Evolutionary conservation across 768 basidiomycete genomes (phyloP), one percentile per base, ranked within the genome.

Genomic region (Tulasnella sp.): DNA sequence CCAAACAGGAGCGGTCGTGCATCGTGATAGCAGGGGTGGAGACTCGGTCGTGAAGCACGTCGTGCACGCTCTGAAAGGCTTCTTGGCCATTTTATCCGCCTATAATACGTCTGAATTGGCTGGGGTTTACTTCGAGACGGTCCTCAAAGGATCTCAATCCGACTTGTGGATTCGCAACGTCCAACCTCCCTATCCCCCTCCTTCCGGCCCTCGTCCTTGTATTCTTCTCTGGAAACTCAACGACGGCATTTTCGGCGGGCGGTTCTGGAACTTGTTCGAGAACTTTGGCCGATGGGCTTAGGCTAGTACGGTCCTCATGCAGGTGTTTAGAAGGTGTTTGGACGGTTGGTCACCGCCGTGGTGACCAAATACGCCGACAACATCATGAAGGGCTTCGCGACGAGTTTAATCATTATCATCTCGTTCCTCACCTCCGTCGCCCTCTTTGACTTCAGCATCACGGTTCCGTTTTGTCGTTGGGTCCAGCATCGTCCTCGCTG

Each of bases 81-180:
- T 99, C 83, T 81, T 92, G 68, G 97, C 97, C 1, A 96, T 99
- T 71, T 87, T 89, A 8, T 89, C 91, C 15, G 96, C 97, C 0
- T 99, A 96, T 85, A 90, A 96, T 82, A 97, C 96, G 0, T 97
- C 95, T 0, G 96, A 97, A 31, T 89, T 99, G 67, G 96, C 96
- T 0, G 96, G 96, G 7, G 96, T 98, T 34, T 99, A 99, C 84
- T 99, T 99, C 80, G 96, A 99, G 85, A 96, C 96, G 92, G 95
- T 96, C 42, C 85, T 96, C 79, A 99, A 97, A 85, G 91, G 91
- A 79, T 92, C 93, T 2, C 90, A 90, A 79, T 87, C 91, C 3
- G 94, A 97, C 83, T 87, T 99, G 14, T 99, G 96, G 96, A 90
- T 97, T 76, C 92, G 96, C 81, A 99, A 98, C 82, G 92, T 97